These are phyloP conservation scores for Fusarium begoniae DNA, from an alignment of 2,329 filamentous ascomycete genomes.

Conservation along the genomic window DNA sequence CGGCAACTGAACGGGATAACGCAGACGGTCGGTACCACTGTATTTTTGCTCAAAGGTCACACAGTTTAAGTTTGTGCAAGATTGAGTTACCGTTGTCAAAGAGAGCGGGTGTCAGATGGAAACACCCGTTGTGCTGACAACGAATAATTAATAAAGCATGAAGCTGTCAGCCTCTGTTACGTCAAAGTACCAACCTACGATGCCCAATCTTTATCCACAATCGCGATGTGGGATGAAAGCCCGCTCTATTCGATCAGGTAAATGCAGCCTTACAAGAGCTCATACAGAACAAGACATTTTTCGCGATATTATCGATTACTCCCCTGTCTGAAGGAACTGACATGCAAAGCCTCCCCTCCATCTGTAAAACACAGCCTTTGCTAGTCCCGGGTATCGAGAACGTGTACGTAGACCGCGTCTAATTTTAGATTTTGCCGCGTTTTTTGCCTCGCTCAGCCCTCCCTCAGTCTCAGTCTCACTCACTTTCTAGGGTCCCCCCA, in stretches of 20 bases:
- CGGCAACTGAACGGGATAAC: not conserved
- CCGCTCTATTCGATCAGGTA: not conserved
- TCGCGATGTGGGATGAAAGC: not conserved
- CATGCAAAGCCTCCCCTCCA: conserved; percentile 27
- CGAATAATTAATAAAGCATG: conserved; percentile 8
- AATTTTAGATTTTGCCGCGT: conserved; percentile 39
- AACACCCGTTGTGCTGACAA: conserved; percentile 18
- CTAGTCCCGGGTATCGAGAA: conserved; percentile 23
- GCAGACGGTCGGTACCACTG: not conserved
- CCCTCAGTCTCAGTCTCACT: not conserved
- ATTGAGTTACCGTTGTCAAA: conserved; percentile 18
- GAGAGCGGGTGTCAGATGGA: conserved; percentile 9
- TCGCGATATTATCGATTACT: not conserved
- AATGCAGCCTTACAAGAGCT: conserved; percentile 3
- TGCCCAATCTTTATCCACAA: not conserved
- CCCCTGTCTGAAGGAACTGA: not conserved
- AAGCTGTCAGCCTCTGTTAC: conserved; percentile 14
- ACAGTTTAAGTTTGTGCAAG: conserved; percentile 1
- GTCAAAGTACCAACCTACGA: not conserved
- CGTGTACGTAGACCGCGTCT: conserved; percentile 18
- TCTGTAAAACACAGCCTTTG: conserved; percentile 31
- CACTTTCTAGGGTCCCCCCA: not conserved
- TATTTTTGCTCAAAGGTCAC: not conserved
- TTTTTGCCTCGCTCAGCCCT: conserved; percentile 38
- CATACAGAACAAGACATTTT: not conserved